Base-by-base conservation (phyloP, 2,329 filamentous ascomycete species). In the Ceratocystis destructans region DNA sequence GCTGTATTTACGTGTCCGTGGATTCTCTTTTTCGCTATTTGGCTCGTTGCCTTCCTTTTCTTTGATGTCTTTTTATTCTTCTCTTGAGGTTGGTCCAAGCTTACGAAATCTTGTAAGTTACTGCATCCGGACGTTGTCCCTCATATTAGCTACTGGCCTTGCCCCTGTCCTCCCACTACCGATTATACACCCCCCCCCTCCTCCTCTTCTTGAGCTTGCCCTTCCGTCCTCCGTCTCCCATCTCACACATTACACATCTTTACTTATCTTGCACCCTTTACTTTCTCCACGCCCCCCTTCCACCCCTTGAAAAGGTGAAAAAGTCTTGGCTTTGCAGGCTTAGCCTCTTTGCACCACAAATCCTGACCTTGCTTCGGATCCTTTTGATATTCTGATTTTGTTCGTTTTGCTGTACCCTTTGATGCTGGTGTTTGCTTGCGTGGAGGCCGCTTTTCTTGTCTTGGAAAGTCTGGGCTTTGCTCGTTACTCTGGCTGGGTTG, bases 81-180 rank as follows among this genome's bases (percentile, higher is more conserved):
- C 33, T 37, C 33, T 25, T 59, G 12, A 59, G 15, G 15, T 37
- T 37, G 53, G 53, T 17, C 17, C 53, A 33, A 33, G 53, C 53
- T 59, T 59, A 59, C 53, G 33, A 59, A 59, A 31, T 59, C 53
- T 59, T 59, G 53, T 59, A 59, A 59, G 53, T 59, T 59, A 59
- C 53, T 59, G 53, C 53, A 59, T 59, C 53, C 53, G 53, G 53
- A 59, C 2, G 33, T 37, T 59, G 53, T 59, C 53, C 53, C 28
- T 8, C 53, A n/a, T n/a, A 17, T 33, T 59, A 17, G 53, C 53
- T 17, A 3, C 37, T 22, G 22, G 20, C 22, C 22, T 31, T 55
- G 50, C 10, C 50, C 50, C 20, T 31, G 53, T 20, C 53, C 25
- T 8, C 25, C 12, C 53, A 37, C 53, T 28, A 53, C 48, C 48